These are phyloP conservation scores for Cladosporium sp. DNA, from an alignment of 2,329 filamentous ascomycete species.

Conservation along the genomic window DNA sequence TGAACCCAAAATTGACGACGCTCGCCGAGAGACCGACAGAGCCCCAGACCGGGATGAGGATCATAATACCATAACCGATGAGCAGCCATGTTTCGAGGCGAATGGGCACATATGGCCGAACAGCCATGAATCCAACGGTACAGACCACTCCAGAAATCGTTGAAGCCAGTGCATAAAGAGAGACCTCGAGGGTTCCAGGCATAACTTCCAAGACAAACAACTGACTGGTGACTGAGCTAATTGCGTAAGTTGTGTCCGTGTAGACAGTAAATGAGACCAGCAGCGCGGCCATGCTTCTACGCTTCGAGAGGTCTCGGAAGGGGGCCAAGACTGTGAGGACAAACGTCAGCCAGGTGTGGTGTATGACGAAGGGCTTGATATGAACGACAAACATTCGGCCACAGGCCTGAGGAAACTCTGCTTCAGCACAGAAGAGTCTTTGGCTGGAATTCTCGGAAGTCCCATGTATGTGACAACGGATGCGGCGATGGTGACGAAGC, in stretches of 20 bases:
- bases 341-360: neutral
- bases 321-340: slow-evolving; percentile 14
- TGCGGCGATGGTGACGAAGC: neutral
- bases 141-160: slow-evolving; percentile 17
- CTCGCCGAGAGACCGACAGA: neutral
- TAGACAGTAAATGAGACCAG: slow-evolving; percentile 20
- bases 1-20: neutral
- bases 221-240: slow-evolving; percentile 18
- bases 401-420: neutral
- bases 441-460: neutral
- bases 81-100: neutral
- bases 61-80: neutral
- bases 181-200: slow-evolving; percentile 18
- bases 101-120: slow-evolving; percentile 13
- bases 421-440: neutral
- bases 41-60: neutral
- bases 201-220: slow-evolving; percentile 17
- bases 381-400: neutral
- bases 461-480: neutral
- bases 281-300: slow-evolving; percentile 20
- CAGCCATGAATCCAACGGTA: slow-evolving; percentile 8
- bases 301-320: slow-evolving; percentile 14
- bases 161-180: slow-evolving; percentile 18
- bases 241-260: slow-evolving; percentile 19
- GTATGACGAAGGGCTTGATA: neutral